Evolutionary conservation across 768 basidiomycete species (phyloP).

Genomic region (Amanita subjunquillea): DNA sequence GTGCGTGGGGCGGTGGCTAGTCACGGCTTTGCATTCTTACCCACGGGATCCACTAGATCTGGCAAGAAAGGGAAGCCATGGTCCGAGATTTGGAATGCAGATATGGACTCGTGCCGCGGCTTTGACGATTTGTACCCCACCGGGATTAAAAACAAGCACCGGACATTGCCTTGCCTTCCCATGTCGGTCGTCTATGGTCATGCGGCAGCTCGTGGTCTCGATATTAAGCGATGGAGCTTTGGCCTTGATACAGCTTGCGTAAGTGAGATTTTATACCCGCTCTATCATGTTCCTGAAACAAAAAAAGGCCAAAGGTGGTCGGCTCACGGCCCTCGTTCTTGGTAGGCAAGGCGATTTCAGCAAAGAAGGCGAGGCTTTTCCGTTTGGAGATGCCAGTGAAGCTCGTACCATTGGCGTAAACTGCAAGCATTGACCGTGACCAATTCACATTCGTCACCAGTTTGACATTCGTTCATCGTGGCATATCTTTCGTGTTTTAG

Average conservation of each 20-base stretch:
- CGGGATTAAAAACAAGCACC: constrained; percentile 1
- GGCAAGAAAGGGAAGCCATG: constrained; percentile 54
- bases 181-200: constrained; percentile 85
- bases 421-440: not conserved
- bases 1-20: constrained; percentile 14
- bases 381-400: constrained; percentile 45
- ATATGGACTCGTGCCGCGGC: constrained; percentile 51
- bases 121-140: constrained; percentile 18
- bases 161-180: constrained; percentile 50
- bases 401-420: constrained; percentile 41
- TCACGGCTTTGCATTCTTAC: not conserved
- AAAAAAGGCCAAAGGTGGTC: constrained; percentile 43
- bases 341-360: constrained; percentile 14
- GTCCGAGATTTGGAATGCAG: constrained; percentile 63
- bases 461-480: not conserved
- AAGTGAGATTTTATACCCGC: constrained; percentile 17
- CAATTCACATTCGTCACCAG: not conserved
- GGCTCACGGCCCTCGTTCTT: constrained; percentile 62
- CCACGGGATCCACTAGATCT: constrained; percentile 7
- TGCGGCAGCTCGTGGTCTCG: constrained; percentile 67
- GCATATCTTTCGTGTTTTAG: not conserved
- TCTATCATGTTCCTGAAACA: not conserved
- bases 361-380: constrained; percentile 19
- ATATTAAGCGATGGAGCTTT: constrained; percentile 73
- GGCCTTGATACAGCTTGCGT: constrained; percentile 88